Conservation (phyloP, 805 yeast species). For the Nakazawaea wyomingensis region DNA sequence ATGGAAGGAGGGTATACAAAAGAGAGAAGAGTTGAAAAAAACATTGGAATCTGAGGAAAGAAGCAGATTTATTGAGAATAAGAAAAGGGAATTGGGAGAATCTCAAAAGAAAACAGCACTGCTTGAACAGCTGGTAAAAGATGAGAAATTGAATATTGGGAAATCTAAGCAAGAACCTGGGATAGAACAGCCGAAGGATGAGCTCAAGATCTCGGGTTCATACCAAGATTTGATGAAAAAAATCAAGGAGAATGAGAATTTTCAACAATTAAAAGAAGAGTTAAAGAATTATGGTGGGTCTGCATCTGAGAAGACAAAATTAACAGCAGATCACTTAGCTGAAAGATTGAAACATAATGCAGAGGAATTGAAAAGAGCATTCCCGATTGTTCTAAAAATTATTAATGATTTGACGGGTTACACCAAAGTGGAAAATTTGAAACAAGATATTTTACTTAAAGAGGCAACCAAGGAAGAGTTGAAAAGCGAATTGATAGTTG, state of each 20-base stretch:
- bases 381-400: slow-evolving; percentile 57
- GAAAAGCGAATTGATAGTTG: slow-evolving; percentile 40
- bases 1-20: slow-evolving; percentile 12
- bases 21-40: slow-evolving; percentile 10
- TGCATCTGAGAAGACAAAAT: slow-evolving; percentile 6
- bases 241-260: slow-evolving; percentile 27
- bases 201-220: slow-evolving; percentile 9
- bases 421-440: slow-evolving; percentile 67
- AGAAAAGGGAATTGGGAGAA: slow-evolving; percentile 10
- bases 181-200: not conserved
- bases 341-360: slow-evolving; percentile 44
- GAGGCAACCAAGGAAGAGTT: slow-evolving; percentile 49
- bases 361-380: slow-evolving; percentile 51
- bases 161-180: not conserved
- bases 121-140: not conserved
- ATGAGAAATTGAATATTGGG: not conserved
- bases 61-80: slow-evolving; percentile 6
- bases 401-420: slow-evolving; percentile 93
- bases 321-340: slow-evolving; percentile 26
- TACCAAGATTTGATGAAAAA: slow-evolving; percentile 19
- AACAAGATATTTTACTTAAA: slow-evolving; percentile 48
- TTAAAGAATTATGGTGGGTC: slow-evolving; percentile 23
- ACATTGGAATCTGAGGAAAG: slow-evolving; percentile 3
- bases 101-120: not conserved
- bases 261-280: slow-evolving; percentile 26